Base-by-base conservation (phyloP, 345 rosid species). In the Cardamine occulta region DNA sequence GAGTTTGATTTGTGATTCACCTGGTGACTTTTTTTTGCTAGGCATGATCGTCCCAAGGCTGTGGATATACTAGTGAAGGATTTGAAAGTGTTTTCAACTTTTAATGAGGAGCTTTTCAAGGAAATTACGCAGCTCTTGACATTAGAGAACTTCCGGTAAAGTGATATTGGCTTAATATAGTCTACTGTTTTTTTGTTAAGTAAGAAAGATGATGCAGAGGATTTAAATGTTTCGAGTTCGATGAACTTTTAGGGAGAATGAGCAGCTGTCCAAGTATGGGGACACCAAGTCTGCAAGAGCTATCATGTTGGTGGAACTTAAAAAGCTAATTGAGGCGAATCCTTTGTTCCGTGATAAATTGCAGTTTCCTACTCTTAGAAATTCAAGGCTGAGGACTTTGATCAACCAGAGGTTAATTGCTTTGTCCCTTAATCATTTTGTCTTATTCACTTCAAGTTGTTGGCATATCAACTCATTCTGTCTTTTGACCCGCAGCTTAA, bases 211-310 rank as follows among this genome's bases (percentile, higher is more conserved):
- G 39, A 62, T 61, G 61, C 76, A 71, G 72, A 63, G 54, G 54
- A 48, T 37, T 48, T 57, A 35, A 77, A 3, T 77, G 49, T 57
- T 64, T 52, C 40, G 15, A 26, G 39, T 15, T 62, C 37, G 32
- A 13, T 78, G 5, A 64, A 47, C 39, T 77, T 48, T 17, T 67
- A 95, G 99, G 89, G 99, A 95, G 84, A 95, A 95, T 68, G 98
- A 95, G 74, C 99, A 95, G 73, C 79, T 95, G 52, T 95, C 98
- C 58, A 95, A 92, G 82, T 95, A 92, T 74, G 99, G 99, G 53
- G 99, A 95, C 80, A 95, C 98, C 3, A 95, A 95, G 85, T 89
- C 99, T 12, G 99, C 99, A 9, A 88, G 99, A 80, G 88, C 97
- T 54, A 95, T 92, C 55, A 92, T 95, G 99, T 78, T 92, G 82